These are phyloP conservation scores for Pseudocercospora musae DNA, from an alignment of 2,329 filamentous ascomycete genomes.

Conservation along the genomic window DNA sequence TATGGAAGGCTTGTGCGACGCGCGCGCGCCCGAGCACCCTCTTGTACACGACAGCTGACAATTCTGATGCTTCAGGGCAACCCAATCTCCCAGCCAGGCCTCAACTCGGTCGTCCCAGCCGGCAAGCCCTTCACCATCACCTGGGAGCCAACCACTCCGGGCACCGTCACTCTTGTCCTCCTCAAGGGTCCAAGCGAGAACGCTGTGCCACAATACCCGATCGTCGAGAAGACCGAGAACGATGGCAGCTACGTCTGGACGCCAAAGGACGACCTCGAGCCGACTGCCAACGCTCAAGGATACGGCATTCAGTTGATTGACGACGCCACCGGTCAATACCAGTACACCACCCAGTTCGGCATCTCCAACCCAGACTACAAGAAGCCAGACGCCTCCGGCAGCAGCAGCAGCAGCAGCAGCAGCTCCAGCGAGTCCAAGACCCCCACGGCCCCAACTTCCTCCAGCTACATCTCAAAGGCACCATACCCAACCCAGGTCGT, in stretches of 20 bases:
- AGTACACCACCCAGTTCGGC: constrained; percentile 62
- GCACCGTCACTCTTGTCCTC: constrained; percentile 57
- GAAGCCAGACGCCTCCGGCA: constrained; percentile 8
- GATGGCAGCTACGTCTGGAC: constrained; percentile 55
- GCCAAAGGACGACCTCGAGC: constrained; percentile 45
- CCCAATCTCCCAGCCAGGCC: constrained; percentile 51
- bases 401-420: constrained; percentile 3
- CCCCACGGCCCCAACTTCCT: constrained; percentile 4
- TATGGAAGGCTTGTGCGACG: background rate
- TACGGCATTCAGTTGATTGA: constrained; percentile 63
- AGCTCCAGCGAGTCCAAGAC: constrained; percentile 9
- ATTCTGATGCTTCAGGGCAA: constrained; percentile 44
- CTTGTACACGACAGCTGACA: background rate
- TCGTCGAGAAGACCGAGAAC: constrained; percentile 55
- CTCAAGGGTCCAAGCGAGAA: constrained; percentile 58
- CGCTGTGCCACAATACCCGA: constrained; percentile 47
- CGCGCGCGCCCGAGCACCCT: background rate
- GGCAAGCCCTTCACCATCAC: constrained; percentile 57
- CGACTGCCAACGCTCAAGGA: constrained; percentile 45
- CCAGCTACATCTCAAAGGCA: constrained; percentile 38
- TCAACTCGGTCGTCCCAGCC: constrained; percentile 54
- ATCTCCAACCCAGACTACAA: constrained; percentile 47
- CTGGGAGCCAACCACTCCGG: constrained; percentile 51
- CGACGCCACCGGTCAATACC: constrained; percentile 58
- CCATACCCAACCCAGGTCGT: constrained; percentile 50